A percentile compares a stretch with the other conserved stretches of the same genome.
These are phyloP conservation scores for Firmiana major DNA, from an alignment of 345 rosid genomes.

Conservation along the genomic window DNA sequence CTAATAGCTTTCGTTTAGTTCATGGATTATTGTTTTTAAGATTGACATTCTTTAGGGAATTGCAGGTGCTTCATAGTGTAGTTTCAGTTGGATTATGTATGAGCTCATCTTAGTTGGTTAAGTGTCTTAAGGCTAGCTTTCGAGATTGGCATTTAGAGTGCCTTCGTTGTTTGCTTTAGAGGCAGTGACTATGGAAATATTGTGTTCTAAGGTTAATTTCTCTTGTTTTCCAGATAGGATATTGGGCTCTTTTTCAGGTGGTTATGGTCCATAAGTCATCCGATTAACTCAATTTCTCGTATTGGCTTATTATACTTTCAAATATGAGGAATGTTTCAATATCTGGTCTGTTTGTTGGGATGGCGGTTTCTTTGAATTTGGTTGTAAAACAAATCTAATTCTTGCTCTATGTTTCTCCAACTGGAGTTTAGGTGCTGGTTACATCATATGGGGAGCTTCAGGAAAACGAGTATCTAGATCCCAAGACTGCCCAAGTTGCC, in stretches of 20 bases:
- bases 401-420: background rate
- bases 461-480: slow-evolving; percentile 75
- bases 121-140: background rate
- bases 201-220: background rate
- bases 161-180: background rate
- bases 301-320: background rate
- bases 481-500: slow-evolving; percentile 91
- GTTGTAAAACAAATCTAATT: background rate
- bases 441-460: slow-evolving; percentile 63
- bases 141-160: background rate
- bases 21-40: background rate
- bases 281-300: background rate
- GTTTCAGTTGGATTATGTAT: background rate
- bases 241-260: background rate
- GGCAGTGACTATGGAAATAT: background rate
- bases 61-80: background rate
- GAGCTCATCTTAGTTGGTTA: background rate
- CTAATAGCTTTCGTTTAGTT: background rate
- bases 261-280: background rate
- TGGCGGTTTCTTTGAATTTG: background rate
- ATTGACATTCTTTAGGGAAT: too few species aligned
- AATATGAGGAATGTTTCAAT: background rate
- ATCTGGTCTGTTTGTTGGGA: background rate
- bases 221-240: background rate
- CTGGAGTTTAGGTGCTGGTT: slow-evolving; percentile 54